phyloP scores from a whole-genome alignment of 2,329 filamentous ascomycete species.

The Byssoonygena ceratinophila region DNA sequence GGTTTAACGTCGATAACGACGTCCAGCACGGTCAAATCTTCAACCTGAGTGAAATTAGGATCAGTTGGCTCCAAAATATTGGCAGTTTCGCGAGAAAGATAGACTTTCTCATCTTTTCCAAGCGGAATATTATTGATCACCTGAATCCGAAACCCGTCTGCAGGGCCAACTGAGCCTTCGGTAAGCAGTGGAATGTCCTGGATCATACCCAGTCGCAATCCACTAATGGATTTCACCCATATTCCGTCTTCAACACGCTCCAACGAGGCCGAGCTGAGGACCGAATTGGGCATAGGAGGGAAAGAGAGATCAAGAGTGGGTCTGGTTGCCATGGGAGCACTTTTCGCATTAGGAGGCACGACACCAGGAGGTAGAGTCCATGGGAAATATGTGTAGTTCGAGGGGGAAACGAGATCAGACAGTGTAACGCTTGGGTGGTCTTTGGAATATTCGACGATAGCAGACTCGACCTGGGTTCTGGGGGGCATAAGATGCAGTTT shows the following conservation, averaged over 20 bases:
- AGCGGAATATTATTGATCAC: conserved; percentile 71
- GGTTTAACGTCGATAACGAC: conserved; percentile 53
- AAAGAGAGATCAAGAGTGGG: conserved; percentile 62
- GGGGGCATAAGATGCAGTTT: conserved; percentile 64
- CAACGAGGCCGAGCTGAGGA: conserved; percentile 40
- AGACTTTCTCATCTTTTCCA: conserved; percentile 78
- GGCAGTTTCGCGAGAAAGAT: conserved; percentile 65
- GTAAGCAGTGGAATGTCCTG: conserved; percentile 33
- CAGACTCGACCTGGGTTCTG: conserved; percentile 47
- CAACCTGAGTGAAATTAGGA: conserved; percentile 69
- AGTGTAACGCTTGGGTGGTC: conserved; percentile 47
- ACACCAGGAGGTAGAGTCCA: conserved; percentile 77
- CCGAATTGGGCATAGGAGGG: conserved; percentile 44
- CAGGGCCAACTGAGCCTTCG: conserved; percentile 16
- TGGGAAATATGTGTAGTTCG: conserved; percentile 78
- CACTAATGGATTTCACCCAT: conserved; percentile 50
- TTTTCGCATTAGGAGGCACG: conserved; percentile 67
- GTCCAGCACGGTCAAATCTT: conserved; percentile 63
- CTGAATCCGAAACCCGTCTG: conserved; percentile 49
- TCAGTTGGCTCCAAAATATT: conserved; percentile 57
- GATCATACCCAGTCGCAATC: conserved; percentile 45
- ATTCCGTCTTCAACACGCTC: conserved; percentile 51
- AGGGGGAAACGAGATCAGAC: conserved; percentile 48
- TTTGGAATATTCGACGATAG: conserved; percentile 44
- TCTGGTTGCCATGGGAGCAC: conserved; percentile 58